These are phyloP conservation scores for Aureobasidium mangrovei DNA, from an alignment of 2,329 filamentous ascomycete genomes.

Conservation along the genomic window DNA sequence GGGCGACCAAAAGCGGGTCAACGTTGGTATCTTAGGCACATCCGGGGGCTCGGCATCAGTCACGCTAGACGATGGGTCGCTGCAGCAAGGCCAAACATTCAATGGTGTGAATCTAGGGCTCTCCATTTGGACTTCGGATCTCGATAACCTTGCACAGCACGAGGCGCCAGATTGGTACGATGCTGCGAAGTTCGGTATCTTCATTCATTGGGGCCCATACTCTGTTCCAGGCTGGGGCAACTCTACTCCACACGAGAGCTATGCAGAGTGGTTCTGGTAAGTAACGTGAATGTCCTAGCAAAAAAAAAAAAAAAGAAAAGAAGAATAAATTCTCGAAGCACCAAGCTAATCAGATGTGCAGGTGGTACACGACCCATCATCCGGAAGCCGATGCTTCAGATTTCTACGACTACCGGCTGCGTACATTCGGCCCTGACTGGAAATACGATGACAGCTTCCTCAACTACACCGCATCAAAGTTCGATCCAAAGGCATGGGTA, in stretches of 20 bases:
- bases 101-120: slow-evolving; percentile 15
- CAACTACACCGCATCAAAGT: slow-evolving; percentile 44
- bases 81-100: slow-evolving; percentile 12
- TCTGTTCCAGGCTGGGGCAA: slow-evolving; percentile 49
- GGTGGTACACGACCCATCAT: slow-evolving; percentile 14
- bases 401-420: slow-evolving; percentile 43
- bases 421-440: slow-evolving; percentile 43
- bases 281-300: slow-evolving; percentile 23
- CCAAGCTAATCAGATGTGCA: not conserved
- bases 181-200: slow-evolving; percentile 50
- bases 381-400: slow-evolving; percentile 25
- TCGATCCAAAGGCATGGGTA: slow-evolving; percentile 45
- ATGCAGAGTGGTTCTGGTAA: slow-evolving; percentile 35
- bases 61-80: slow-evolving; percentile 18
- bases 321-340: too few species aligned
- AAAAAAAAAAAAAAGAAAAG: too few species aligned
- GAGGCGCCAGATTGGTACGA: slow-evolving; percentile 47
- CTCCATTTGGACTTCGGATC: not conserved
- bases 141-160: not conserved
- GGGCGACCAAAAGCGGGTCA: slow-evolving; percentile 26
- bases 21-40: slow-evolving; percentile 24
- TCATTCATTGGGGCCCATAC: slow-evolving; percentile 52
- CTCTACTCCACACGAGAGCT: slow-evolving; percentile 23
- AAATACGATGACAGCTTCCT: slow-evolving; percentile 49
- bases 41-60: slow-evolving; percentile 12